phyloP scores from a whole-genome alignment of 441 rosid genomes.

The Jatropha podagrica region DNA sequence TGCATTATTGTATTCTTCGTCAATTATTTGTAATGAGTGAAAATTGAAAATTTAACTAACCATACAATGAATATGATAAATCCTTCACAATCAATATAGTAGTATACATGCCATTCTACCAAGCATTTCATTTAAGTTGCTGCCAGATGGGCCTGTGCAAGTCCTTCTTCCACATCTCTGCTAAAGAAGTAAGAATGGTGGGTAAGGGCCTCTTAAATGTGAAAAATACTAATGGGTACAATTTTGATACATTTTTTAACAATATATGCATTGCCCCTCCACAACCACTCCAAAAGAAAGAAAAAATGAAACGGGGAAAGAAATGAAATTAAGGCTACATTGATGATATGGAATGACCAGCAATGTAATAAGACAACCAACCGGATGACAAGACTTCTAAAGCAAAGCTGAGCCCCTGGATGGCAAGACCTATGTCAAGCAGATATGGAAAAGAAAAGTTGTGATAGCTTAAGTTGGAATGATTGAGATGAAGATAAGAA shows the following conservation, averaged over 20 bases:
- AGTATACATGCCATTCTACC: neutral
- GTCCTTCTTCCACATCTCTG: neutral
- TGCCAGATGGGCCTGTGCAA: neutral
- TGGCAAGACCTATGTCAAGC: neutral
- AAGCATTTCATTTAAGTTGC: neutral
- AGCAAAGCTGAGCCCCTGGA: neutral
- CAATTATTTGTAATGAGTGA: neutral
- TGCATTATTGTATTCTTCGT: neutral
- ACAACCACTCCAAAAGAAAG: neutral
- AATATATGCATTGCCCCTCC: neutral
- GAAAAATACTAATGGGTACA: neutral
- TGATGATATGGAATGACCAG: neutral
- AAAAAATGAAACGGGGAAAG: neutral
- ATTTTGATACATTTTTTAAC: no score
- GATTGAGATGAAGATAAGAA: neutral
- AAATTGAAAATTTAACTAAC: neutral
- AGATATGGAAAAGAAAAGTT: neutral
- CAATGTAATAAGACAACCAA: neutral
- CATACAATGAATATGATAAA: neutral
- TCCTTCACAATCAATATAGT: no score
- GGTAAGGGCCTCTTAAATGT: neutral
- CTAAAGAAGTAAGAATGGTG: neutral
- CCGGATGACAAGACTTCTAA: neutral
- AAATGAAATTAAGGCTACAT: neutral
- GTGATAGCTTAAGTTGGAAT: neutral